Conservation (phyloP, 2,329 filamentous ascomycete genomes). For the Stenocarpella maydis region DNA sequence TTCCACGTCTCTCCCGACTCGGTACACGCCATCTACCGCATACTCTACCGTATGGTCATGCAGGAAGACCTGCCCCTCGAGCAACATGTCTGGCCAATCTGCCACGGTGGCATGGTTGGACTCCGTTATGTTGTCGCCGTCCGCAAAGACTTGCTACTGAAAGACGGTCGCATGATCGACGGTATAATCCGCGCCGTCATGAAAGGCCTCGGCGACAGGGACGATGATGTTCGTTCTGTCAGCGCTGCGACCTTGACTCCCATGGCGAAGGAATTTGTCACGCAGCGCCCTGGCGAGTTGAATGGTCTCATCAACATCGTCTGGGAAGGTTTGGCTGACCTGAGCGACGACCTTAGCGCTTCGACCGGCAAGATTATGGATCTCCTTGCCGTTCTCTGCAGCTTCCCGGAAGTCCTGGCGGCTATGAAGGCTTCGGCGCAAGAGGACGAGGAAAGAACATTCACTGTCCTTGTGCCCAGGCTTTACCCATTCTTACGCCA, state of each 20-base stretch:
- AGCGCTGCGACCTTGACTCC: conserved; percentile 97
- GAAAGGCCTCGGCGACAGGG: conserved; percentile 88
- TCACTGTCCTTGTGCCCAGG: conserved; percentile 89
- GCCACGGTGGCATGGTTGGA: conserved; percentile 97
- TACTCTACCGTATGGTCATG: conserved; percentile 90
- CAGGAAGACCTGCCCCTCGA: conserved; percentile 81
- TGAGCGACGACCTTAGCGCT: conserved; percentile 96
- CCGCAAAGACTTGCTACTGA: conserved; percentile 87
- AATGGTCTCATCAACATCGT: conserved; percentile 90
- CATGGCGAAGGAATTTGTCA: conserved; percentile 94
- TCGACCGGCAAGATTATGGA: conserved; percentile 99
- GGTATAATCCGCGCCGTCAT: conserved; percentile 92
- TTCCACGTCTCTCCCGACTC: conserved; percentile 82
- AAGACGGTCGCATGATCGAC: conserved; percentile 87
- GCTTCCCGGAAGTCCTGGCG: conserved; percentile 89
- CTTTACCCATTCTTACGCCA: conserved; percentile 96
- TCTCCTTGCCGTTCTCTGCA: conserved; percentile 91
- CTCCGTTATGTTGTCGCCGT: conserved; percentile 95
- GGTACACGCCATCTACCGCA: conserved; percentile 84
- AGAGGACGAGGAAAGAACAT: conserved; percentile 85
- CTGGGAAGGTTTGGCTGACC: conserved; percentile 94
- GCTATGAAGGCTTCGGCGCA: conserved; percentile 93
- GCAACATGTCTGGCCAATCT: conserved; percentile 87
- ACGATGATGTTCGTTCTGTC: conserved; percentile 96
- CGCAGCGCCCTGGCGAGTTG: conserved; percentile 79